Percentiles rank a stretch among this genome's conserved stretches.
Evolutionary conservation across 2,329 filamentous ascomycete genomes (phyloP).

Genomic region (Neopestalotiopsis sp.): DNA sequence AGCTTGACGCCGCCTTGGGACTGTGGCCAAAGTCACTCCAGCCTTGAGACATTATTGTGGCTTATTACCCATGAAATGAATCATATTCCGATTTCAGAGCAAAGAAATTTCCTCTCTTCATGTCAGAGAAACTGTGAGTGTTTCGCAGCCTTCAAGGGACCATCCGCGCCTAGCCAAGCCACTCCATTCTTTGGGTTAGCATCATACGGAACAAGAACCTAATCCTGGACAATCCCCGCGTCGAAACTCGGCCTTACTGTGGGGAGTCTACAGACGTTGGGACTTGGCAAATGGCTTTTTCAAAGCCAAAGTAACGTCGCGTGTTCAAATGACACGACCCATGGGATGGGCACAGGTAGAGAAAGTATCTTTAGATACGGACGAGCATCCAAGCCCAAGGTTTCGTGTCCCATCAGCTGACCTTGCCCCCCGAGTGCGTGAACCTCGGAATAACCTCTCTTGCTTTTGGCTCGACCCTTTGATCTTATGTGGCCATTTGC

Average conservation of each 20-base stretch:
- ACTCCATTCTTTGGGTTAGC: background rate
- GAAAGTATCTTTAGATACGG: background rate
- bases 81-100: background rate
- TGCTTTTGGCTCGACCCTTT: background rate
- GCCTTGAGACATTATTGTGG: constrained; percentile 2
- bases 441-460: background rate
- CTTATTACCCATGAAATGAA: background rate
- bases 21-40: constrained; percentile 1
- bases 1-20: background rate
- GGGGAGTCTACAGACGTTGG: constrained; percentile 14
- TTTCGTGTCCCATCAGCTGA: constrained; percentile 9
- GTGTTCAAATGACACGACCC: constrained; percentile 11
- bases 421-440: background rate
- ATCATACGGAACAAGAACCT: constrained; percentile 11
- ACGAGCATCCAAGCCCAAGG: background rate
- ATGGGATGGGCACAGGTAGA: background rate
- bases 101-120: background rate
- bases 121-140: background rate
- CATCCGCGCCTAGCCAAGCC: constrained; percentile 18
- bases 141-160: constrained; percentile 13
- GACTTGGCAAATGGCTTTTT: constrained; percentile 3
- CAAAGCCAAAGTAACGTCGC: constrained; percentile 17
- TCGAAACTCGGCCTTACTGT: constrained; percentile 16
- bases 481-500: background rate
- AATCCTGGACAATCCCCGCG: constrained; percentile 16